A percentile compares a stretch with the other conserved stretches of the same genome.
These are phyloP conservation scores for Moringa oleifera DNA, from an alignment of 345 rosid species.

Conservation along the genomic window DNA sequence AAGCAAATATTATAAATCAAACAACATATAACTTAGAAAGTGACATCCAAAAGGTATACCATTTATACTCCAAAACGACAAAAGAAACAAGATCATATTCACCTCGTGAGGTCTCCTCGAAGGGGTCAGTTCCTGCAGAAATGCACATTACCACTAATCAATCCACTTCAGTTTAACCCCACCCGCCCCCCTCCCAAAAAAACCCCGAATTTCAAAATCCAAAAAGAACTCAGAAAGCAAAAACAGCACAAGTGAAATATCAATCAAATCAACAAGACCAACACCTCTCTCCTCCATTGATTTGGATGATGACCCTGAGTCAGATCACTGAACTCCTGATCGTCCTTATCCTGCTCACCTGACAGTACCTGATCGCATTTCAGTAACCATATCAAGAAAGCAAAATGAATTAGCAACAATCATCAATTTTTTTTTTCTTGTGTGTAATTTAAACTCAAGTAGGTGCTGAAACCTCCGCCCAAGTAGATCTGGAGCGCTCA, in stretches of 20 bases:
- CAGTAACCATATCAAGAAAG: conserved; percentile 6
- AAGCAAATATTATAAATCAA: too few relatives aligned
- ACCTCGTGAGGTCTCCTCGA: conserved; percentile 42
- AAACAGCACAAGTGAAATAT: not conserved
- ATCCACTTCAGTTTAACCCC: not conserved
- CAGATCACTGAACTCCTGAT: conserved; percentile 5
- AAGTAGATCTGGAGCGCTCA: conserved; percentile 63
- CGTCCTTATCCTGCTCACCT: conserved; percentile 40
- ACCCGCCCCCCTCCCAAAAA: not conserved
- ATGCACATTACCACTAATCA: conserved; percentile 3
- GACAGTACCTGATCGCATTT: conserved; percentile 65
- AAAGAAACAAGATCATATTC: not conserved
- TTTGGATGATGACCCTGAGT: conserved; percentile 9
- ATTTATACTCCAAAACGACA: not conserved
- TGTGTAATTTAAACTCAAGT: not conserved
- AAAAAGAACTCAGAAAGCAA: not conserved
- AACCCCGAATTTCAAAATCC: not conserved
- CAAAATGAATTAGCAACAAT: not conserved
- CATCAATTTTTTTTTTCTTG: not conserved
- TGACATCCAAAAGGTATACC: not conserved
- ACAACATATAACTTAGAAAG: not conserved
- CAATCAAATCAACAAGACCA: not conserved
- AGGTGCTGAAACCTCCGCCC: conserved; percentile 53
- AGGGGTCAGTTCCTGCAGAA: conserved; percentile 22
- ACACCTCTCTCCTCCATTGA: conserved; percentile 32